Evolutionary conservation across 495 filamentous ascomycete genomes (phyloP).

Genomic region (Ramalina intermedia): DNA sequence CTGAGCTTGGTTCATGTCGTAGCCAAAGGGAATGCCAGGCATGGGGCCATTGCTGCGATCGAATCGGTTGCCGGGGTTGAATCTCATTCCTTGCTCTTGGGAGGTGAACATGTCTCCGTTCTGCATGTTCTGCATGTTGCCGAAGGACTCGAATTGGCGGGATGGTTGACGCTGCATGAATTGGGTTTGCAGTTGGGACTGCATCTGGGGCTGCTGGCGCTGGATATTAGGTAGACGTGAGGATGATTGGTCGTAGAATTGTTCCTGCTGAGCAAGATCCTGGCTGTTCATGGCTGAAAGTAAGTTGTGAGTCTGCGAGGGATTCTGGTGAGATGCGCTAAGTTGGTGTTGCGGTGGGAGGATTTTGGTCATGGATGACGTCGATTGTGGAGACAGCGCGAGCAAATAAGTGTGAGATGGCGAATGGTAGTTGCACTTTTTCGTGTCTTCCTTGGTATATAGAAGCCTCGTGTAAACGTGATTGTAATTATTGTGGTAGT

Average conservation of each 20-base stretch:
- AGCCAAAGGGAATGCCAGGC: constrained; percentile 38
- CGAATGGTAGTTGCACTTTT: background rate
- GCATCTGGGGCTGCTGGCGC: constrained; percentile 44
- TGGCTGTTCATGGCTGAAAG: constrained; percentile 27
- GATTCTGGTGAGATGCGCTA: background rate
- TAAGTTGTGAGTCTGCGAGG: background rate
- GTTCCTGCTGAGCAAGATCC: constrained; percentile 40
- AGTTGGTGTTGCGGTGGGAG: background rate
- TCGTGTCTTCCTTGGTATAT: too few species aligned
- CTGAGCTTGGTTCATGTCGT: constrained; percentile 46
- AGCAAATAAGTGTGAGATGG: background rate
- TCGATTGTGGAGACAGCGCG: background rate
- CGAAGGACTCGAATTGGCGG: constrained; percentile 54
- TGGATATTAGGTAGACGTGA: constrained; percentile 48
- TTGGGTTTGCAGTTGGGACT: constrained; percentile 32
- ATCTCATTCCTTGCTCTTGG: constrained; percentile 47
- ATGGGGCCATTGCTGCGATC: constrained; percentile 44
- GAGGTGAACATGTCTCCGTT: constrained; percentile 35
- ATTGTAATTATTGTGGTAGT: background rate
- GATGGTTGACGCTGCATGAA: constrained; percentile 49
- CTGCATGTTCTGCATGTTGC: constrained; percentile 35
- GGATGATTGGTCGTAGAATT: constrained; percentile 46
- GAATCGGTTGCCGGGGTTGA: constrained; percentile 39
- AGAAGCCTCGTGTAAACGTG: background rate
- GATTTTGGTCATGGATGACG: background rate